Conservation (phyloP, 139 green algal genomes). For the Chlorella ohadii region DNA sequence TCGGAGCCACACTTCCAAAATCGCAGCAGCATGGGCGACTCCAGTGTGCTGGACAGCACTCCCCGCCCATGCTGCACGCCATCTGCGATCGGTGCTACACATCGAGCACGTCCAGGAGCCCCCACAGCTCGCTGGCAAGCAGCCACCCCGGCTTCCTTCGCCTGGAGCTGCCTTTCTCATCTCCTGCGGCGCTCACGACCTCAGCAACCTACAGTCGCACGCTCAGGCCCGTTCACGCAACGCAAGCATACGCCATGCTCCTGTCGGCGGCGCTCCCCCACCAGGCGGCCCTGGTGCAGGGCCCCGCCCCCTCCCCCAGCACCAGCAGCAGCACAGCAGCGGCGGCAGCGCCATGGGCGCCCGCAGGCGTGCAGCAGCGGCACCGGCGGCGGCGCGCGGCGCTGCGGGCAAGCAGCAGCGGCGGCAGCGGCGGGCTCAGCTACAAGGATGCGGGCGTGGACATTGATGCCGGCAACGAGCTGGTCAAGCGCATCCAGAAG, state of each 20-base stretch:
- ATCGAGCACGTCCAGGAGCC: too few species aligned
- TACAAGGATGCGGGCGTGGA: conserved; percentile 96
- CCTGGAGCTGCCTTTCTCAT: too few species aligned
- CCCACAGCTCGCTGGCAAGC: too few species aligned
- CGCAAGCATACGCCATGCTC: neutral
- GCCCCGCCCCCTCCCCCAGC: neutral
- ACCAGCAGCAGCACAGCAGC: neutral
- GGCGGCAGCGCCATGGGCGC: neutral
- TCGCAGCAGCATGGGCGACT: too few species aligned
- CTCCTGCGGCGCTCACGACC: too few species aligned
- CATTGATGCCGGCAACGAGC: conserved; percentile 97
- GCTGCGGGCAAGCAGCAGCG: neutral
- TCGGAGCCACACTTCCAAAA: too few species aligned
- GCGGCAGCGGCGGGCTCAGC: conserved; percentile 49
- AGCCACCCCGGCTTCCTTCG: too few species aligned
- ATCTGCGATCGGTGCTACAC: too few species aligned
- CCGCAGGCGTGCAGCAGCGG: neutral
- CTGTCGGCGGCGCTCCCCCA: neutral
- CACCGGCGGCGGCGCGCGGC: neutral
- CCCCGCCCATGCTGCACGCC: too few species aligned
- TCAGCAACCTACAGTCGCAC: too few species aligned
- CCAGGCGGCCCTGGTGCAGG: conserved; percentile 4
- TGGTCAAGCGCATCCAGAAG: conserved; percentile 93
- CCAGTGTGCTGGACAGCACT: too few species aligned
- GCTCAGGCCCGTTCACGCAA: too few species aligned